A percentile compares a stretch with the other conserved stretches of the same genome.
phyloP scores from a whole-genome alignment of 116 monocot genomes.

The Phalaenopsis hybrid region DNA sequence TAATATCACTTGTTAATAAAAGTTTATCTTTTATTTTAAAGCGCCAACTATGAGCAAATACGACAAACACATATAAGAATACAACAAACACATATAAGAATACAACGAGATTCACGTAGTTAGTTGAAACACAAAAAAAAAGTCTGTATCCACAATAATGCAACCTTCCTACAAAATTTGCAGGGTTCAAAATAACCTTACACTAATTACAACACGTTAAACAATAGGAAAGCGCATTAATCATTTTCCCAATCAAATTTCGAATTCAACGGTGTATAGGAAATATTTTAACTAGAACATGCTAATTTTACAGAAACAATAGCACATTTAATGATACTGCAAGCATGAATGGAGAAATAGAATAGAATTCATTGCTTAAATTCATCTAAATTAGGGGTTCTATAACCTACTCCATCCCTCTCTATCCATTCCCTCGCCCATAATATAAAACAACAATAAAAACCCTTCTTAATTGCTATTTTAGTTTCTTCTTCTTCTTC shows the following conservation, averaged over 20 bases:
- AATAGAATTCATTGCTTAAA: not conserved
- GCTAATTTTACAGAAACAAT: not conserved
- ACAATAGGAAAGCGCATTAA: not conserved
- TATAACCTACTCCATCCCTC: too few species aligned
- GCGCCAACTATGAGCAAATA: not conserved
- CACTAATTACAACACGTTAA: not conserved
- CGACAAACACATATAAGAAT: not conserved
- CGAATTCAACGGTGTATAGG: not conserved
- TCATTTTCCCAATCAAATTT: not conserved
- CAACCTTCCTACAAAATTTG: too few species aligned
- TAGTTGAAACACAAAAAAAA: too few species aligned
- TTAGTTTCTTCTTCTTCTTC: too few species aligned
- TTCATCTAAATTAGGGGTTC: not conserved
- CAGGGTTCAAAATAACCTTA: not conserved
- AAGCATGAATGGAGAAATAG: not conserved
- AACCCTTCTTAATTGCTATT: too few species aligned
- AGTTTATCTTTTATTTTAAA: not conserved
- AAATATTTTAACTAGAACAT: not conserved
- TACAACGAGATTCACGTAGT: too few species aligned
- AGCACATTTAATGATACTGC: not conserved
- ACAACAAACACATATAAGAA: too few species aligned
- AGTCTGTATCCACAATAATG: not conserved
- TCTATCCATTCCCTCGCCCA: not conserved
- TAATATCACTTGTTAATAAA: not conserved
- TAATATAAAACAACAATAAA: not conserved